Evolutionary conservation across 441 rosid genomes (phyloP), one percentile per base, ranked within the genome.

Genomic region (Populus hybrid): DNA sequence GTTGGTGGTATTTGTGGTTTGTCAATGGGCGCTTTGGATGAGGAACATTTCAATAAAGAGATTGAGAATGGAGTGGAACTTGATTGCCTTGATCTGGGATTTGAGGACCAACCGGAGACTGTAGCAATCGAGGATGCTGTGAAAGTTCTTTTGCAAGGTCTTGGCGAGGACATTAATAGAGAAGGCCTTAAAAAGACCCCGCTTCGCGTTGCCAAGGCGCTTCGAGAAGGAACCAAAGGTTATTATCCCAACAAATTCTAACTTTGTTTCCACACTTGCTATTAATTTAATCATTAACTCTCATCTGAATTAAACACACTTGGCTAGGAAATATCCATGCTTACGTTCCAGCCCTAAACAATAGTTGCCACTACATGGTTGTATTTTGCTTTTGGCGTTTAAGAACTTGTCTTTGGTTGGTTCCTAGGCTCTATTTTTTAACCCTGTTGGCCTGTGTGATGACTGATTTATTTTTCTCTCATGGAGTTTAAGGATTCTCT

Each of bases 141-240:
- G 18, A 89, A 87, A 82, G 88, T 89, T 80, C 90, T 97, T 72
- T 78, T 97, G 82, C 88, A 87, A 80, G 95, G 97, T 72, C 84
- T 97, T 68, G 88, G 91, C 61, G 98, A 97, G 72, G 96, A 97
- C 87, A 40, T 92, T 81, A 80, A 87, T 74, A 85, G 99, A 64
- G 97, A 94, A 84, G 99, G 98, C 67, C 83, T 97, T 78, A 90
- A 80, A 80, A 97, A 89, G 87, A 97, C 99, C 65, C 98, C 99
- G 65, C 81, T 90, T 73, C 98, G 98, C 42, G 99, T 97, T 68
- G 98, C 99, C 73, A 94, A 93, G 84, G 97, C 99, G 8, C 89
- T 97, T 74, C 89, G 92, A 10, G 90, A 91, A 82, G 97, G 92
- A 72, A 94, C 98, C 74, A 88, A 79, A 90, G 99, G 99, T 97